Conservation (phyloP, 2,329 filamentous ascomycete species). For the Tolypocladium album region DNA sequence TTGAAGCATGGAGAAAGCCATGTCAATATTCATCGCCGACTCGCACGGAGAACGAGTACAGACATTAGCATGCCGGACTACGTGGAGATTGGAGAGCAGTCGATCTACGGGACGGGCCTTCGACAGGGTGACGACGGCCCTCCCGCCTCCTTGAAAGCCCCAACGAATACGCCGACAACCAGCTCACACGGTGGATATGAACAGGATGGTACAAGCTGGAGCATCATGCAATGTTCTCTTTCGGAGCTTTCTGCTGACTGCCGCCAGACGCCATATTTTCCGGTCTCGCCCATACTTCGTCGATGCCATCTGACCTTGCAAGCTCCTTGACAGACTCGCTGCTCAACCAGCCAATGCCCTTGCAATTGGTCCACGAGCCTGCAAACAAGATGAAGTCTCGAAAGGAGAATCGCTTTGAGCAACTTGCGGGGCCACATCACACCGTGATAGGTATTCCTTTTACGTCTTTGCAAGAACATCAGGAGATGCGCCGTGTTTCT, state of each 20-base stretch:
- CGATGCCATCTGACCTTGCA: slow-evolving; percentile 23
- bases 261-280: slow-evolving; percentile 9
- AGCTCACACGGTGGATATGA: slow-evolving; percentile 5
- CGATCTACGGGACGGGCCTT: slow-evolving; percentile 10
- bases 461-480: slow-evolving; percentile 10
- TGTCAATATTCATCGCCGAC: slow-evolving; percentile 3
- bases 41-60: slow-evolving; percentile 18
- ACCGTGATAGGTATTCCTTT: slow-evolving; percentile 8
- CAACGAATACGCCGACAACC: slow-evolving; percentile 31
- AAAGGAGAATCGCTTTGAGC: slow-evolving; percentile 29
- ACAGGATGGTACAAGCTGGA: slow-evolving; percentile 7
- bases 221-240: neutral
- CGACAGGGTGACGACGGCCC: slow-evolving; percentile 20
- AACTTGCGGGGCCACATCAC: slow-evolving; percentile 3
- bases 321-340: slow-evolving; percentile 35
- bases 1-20: slow-evolving; percentile 4
- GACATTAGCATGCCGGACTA: slow-evolving; percentile 35
- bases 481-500: slow-evolving; percentile 28
- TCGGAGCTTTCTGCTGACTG: neutral
- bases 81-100: slow-evolving; percentile 8
- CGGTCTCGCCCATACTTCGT: slow-evolving; percentile 6
- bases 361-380: slow-evolving; percentile 20
- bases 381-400: slow-evolving; percentile 29
- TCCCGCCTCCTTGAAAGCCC: slow-evolving; percentile 19
- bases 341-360: slow-evolving; percentile 33